phyloP scores from a whole-genome alignment of 169 alveolate species.

The Amoebophrya sp. region DNA sequence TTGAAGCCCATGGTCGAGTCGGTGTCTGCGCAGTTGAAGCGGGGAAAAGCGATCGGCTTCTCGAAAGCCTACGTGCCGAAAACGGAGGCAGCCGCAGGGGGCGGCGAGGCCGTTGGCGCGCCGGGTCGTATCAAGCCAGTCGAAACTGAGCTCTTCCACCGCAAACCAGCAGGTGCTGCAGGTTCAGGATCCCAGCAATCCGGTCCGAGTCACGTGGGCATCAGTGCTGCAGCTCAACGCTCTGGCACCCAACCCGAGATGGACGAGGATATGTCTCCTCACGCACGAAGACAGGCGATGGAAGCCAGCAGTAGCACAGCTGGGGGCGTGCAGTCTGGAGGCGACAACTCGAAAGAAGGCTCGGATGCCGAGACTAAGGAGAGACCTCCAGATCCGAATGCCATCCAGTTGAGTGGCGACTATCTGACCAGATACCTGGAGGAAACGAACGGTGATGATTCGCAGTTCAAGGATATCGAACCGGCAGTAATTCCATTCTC shows the following conservation, averaged over 20 bases:
- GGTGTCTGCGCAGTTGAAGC: conserved; percentile 35
- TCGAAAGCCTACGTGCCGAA: neutral
- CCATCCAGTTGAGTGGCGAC: conserved; percentile 32
- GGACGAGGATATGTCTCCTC: neutral
- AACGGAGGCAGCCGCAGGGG: neutral
- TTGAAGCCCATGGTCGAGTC: conserved; percentile 34
- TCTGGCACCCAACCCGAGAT: neutral
- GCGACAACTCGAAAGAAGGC: neutral
- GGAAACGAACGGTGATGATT: conserved; percentile 44
- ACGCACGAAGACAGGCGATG: neutral
- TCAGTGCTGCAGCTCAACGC: neutral
- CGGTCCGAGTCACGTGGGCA: neutral
- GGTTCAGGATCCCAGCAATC: neutral
- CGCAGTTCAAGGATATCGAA: conserved; percentile 44
- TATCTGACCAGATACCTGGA: conserved; percentile 39
- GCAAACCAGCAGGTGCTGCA: neutral
- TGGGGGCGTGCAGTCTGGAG: neutral
- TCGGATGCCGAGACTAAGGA: neutral
- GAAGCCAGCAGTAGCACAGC: too few relatives aligned
- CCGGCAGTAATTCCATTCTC: conserved; percentile 25
- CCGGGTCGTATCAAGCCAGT: neutral
- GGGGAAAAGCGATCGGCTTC: neutral
- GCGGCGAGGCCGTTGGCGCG: neutral
- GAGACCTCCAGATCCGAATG: neutral
- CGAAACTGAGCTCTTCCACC: neutral